These are phyloP conservation scores for Chlamydomonas incerta DNA, from an alignment of 139 green algal genomes.

Conservation along the genomic window DNA sequence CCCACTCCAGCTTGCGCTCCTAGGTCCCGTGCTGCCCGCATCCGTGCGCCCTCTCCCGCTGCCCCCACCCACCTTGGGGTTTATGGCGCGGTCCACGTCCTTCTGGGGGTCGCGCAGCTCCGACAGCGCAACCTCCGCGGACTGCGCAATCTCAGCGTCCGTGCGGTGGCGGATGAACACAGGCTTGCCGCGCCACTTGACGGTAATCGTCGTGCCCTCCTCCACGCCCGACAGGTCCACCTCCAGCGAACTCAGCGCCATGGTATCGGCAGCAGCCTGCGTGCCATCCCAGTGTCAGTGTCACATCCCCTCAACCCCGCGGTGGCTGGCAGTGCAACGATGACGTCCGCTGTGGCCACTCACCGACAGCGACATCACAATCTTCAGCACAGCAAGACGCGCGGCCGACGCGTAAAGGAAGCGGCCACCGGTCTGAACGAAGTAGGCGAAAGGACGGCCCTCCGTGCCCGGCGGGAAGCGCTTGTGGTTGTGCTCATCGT, in stretches of 20 bases:
- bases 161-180: slow-evolving; percentile 97
- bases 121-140: slow-evolving; percentile 76
- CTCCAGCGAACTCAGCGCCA: slow-evolving; percentile 95
- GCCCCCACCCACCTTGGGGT: slow-evolving; percentile 77
- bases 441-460: slow-evolving; percentile 94
- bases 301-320: background rate
- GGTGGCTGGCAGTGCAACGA: background rate
- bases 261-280: slow-evolving; percentile 90
- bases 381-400: slow-evolving; percentile 96
- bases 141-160: slow-evolving; percentile 86
- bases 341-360: slow-evolving; percentile 4
- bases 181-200: slow-evolving; percentile 99
- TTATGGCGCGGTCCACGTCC: slow-evolving; percentile 80
- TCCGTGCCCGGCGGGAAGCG: slow-evolving; percentile 85
- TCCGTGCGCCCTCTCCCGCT: too few relatives aligned
- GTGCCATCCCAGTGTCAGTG: background rate
- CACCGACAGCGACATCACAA: slow-evolving; percentile 95
- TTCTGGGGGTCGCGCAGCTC: slow-evolving; percentile 93
- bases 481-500: slow-evolving; percentile 91
- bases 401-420: slow-evolving; percentile 98
- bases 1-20: too few relatives aligned
- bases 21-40: too few relatives aligned
- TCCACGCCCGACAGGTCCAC: slow-evolving; percentile 94
- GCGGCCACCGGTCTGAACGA: slow-evolving; percentile 96
- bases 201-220: slow-evolving; percentile 92